These are phyloP conservation scores for Penicillium alfredii DNA, from an alignment of 495 filamentous ascomycete species.

Conservation along the genomic window DNA sequence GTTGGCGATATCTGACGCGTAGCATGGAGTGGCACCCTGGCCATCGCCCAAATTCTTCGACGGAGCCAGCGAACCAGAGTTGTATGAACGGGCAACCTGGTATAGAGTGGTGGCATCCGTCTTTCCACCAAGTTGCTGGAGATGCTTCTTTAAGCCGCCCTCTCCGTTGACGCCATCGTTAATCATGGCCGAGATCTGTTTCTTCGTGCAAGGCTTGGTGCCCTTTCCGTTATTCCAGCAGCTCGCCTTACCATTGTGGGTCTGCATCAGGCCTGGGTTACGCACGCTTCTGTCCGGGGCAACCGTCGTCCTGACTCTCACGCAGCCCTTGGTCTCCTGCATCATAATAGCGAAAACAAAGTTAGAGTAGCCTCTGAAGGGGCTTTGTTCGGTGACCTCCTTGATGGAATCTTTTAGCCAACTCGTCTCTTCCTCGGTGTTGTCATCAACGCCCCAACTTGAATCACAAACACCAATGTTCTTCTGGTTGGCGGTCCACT, in stretches of 20 bases:
- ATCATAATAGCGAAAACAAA: conserved; percentile 54
- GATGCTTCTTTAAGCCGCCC: conserved; percentile 37
- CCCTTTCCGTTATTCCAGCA: conserved; percentile 36
- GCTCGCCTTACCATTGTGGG: conserved; percentile 40
- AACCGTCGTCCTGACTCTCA: conserved; percentile 44
- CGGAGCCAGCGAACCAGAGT: conserved; percentile 46
- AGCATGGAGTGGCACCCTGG: conserved; percentile 46
- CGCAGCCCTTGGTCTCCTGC: conserved; percentile 56
- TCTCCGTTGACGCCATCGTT: conserved; percentile 41
- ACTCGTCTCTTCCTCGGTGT: conserved; percentile 36
- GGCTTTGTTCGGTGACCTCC: conserved; percentile 24
- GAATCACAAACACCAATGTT: conserved; percentile 39
- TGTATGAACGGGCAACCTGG: conserved; percentile 49
- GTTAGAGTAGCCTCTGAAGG: conserved; percentile 47
- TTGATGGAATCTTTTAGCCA: conserved; percentile 36
- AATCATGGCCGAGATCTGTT: conserved; percentile 45
- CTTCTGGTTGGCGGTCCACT: conserved; percentile 38
- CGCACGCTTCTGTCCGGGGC: conserved; percentile 35
- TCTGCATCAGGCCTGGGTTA: conserved; percentile 55
- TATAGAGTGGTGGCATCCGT: conserved; percentile 39
- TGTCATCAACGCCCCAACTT: conserved; percentile 31
- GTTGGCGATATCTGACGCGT: conserved; percentile 53
- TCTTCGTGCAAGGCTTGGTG: conserved; percentile 40
- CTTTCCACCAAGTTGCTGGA: conserved; percentile 22
- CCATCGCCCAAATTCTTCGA: conserved; percentile 45